Evolutionary conservation across 2,329 filamentous ascomycete species (phyloP), one percentile per base, ranked within the genome.

Genomic region (Rutstroemia sydowiana): DNA sequence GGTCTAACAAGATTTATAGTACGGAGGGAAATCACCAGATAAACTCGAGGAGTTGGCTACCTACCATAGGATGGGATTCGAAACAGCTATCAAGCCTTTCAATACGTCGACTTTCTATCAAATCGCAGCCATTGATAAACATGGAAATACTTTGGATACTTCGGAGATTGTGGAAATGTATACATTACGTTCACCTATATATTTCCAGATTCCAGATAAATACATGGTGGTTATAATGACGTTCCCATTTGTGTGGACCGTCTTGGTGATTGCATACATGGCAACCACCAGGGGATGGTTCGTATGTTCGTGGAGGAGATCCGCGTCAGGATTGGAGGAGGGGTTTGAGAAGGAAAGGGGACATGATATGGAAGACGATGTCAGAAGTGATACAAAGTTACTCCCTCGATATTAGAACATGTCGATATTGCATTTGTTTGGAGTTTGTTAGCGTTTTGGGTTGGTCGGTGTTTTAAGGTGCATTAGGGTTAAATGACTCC

Each of bases 141-240:
- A 48, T 9, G 36, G 45, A 7, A 48, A 48, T 10, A 14, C 26
- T 7, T n/a, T 40, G 14, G 36, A 48, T 41, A n/a, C 23, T 6
- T 28, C 36, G 26, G 45, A 48, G 9, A 48, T 48, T n/a, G n/a
- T 23, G n/a, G 45, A 40, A n/a, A 48, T 23, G 26, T 40, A 48
- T 31, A 10, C 26, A 7, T 16, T 48, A 18, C 28, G 32, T 14
- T 31, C 21, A 7, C 36, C 45, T 11, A 39, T 28, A 9, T 8
- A 20, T 8, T 37, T 48, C 13, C n/a, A 21, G 11, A 40, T 32
- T 7, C 21, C 34, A 7, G 26, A 21, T 9, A 10, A 13, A 6
- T 39, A 30, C 13, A 10, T 41, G 36, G 26, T 23, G 5, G 36
- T n/a, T 4, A 48, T 23, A 9, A 41, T n/a, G 18, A 8, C 37